Percentiles rank a stretch among this genome's conserved stretches.
These are phyloP conservation scores for Leccinum sublutescens DNA, from an alignment of 768 basidiomycete genomes.

Conservation along the genomic window DNA sequence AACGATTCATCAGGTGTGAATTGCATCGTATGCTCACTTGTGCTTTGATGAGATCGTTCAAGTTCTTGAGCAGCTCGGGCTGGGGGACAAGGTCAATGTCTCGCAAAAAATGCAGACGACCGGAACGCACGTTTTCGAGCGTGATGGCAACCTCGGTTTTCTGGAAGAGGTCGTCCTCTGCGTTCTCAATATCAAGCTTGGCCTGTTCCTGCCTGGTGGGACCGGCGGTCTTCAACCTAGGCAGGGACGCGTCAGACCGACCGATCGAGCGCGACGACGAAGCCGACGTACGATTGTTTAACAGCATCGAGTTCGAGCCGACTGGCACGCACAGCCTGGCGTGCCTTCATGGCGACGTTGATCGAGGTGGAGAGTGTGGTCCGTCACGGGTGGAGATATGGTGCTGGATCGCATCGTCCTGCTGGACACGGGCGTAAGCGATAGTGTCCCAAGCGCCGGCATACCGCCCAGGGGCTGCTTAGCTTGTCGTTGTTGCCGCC, in stretches of 20 bases:
- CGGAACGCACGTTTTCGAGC: conserved; percentile 82
- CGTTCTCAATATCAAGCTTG: conserved; percentile 89
- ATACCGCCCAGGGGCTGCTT: conserved; percentile 73
- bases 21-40: conserved; percentile 47
- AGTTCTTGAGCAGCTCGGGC: conserved; percentile 95
- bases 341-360: conserved; percentile 88
- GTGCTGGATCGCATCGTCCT: conserved; percentile 68
- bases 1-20: not conserved
- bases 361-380: conserved; percentile 82
- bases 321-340: conserved; percentile 75
- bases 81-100: conserved; percentile 28
- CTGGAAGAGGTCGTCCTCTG: conserved; percentile 94
- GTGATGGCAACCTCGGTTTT: conserved; percentile 97
- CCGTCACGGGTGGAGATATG: conserved; percentile 83
- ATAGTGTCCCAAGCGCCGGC: conserved; percentile 83
- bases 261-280: not conserved
- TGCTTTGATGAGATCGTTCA: conserved; percentile 89
- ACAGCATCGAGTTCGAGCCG: conserved; percentile 88
- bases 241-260: conserved; percentile 1
- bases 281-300: conserved; percentile 68
- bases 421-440: conserved; percentile 74
- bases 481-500: conserved; percentile 63
- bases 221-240: conserved; percentile 74
- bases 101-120: not conserved
- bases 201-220: conserved; percentile 88